These are phyloP conservation scores for Aspergillus terreus DNA, from an alignment of 2,329 filamentous ascomycete species.

Conservation along the genomic window DNA sequence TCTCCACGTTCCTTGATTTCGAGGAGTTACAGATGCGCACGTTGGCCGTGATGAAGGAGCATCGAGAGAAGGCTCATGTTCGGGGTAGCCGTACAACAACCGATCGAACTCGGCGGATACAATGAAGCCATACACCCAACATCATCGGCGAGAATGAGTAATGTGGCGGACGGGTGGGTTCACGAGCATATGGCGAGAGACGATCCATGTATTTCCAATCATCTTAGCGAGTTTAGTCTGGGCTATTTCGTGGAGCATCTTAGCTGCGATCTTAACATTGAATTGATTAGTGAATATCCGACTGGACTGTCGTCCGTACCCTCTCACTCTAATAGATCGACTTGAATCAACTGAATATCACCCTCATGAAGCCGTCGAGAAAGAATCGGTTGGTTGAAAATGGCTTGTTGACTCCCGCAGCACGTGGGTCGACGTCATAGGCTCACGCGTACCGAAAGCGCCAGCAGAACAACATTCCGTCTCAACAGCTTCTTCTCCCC, in stretches of 20 bases:
- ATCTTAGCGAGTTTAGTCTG: neutral
- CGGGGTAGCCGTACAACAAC: neutral
- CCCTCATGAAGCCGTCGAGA: neutral
- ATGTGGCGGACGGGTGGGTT: neutral
- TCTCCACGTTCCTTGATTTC: conserved; percentile 36
- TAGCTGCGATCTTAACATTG: too few species aligned
- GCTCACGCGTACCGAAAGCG: conserved; percentile 11
- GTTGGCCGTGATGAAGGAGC: conserved; percentile 30
- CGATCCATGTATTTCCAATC: conserved; percentile 2
- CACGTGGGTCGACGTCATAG: conserved; percentile 38
- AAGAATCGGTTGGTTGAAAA: neutral
- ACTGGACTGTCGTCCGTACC: neutral
- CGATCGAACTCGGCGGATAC: neutral
- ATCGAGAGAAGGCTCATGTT: conserved; percentile 19
- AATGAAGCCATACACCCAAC: neutral
- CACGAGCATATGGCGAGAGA: neutral
- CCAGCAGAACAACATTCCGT: neutral
- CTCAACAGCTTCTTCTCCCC: neutral
- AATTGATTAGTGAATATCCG: too few species aligned
- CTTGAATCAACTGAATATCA: neutral
- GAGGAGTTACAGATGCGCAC: conserved; percentile 35
- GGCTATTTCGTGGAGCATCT: neutral
- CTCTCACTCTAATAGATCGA: too few species aligned
- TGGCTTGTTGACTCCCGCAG: conserved; percentile 1
- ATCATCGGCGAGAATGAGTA: neutral